Evolutionary conservation across 768 basidiomycete genomes (phyloP).

Genomic region (Lyophyllum shimeji): DNA sequence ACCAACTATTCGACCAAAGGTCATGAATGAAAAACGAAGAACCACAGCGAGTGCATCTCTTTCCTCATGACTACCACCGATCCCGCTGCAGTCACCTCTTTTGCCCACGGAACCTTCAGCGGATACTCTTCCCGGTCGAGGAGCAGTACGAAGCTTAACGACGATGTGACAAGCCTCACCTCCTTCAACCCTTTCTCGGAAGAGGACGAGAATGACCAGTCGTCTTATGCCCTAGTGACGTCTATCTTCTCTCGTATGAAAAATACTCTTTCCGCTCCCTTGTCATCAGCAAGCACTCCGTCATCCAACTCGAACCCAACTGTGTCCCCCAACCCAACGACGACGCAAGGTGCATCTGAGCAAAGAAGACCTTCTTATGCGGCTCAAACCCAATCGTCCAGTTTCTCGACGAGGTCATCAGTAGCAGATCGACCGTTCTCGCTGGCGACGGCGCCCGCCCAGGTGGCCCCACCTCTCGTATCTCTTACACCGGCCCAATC

Average conservation of each 20-base stretch:
- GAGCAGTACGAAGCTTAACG: conserved; percentile 55
- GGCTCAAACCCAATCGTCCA: conserved; percentile 46
- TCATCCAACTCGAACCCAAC: conserved; percentile 33
- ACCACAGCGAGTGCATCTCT: neutral
- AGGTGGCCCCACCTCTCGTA: conserved; percentile 77
- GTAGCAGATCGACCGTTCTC: conserved; percentile 59
- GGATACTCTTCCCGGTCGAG: conserved; percentile 57
- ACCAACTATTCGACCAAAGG: neutral
- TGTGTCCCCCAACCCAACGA: conserved; percentile 27
- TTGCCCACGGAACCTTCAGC: conserved; percentile 34
- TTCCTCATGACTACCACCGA: conserved; percentile 24
- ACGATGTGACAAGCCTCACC: conserved; percentile 73
- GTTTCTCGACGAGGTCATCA: conserved; percentile 44
- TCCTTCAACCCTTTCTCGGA: conserved; percentile 93
- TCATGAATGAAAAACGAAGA: conserved; percentile 1
- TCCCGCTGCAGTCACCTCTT: conserved; percentile 29
- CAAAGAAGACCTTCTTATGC: conserved; percentile 60
- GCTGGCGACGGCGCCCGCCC: conserved; percentile 50
- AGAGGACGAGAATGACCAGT: conserved; percentile 88
- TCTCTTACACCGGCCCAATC: conserved; percentile 85
- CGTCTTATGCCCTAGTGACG: conserved; percentile 81
- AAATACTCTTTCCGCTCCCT: conserved; percentile 70
- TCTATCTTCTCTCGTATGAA: conserved; percentile 81
- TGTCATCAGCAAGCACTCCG: conserved; percentile 51
- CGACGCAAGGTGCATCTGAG: conserved; percentile 34